phyloP scores from a whole-genome alignment of 148 eudicot genomes.

The Rhododendron griersonianum region DNA sequence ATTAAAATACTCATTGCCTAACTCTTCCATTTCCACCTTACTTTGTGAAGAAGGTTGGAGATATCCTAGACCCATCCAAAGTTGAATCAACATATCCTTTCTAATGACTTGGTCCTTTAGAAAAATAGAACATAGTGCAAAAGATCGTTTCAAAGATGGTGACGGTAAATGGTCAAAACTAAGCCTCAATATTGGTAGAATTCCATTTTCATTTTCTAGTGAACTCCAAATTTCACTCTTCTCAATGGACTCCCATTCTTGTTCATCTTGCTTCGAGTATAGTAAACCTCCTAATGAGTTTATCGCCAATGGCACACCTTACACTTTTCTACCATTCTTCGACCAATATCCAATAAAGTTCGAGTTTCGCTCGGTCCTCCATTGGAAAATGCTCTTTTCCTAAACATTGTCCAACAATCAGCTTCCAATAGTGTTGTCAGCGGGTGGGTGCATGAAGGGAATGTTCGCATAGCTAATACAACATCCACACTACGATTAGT shows the following conservation, averaged over 20 bases:
- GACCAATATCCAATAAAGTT: background rate
- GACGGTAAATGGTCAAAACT: constrained; percentile 14
- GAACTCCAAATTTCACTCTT: background rate
- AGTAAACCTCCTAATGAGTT: constrained; percentile 11
- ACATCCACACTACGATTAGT: background rate
- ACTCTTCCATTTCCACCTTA: background rate
- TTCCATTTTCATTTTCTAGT: background rate
- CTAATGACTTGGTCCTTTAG: background rate
- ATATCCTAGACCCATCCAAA: background rate
- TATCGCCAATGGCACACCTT: constrained; percentile 18
- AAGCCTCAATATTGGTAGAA: background rate
- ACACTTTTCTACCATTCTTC: background rate
- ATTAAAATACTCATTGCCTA: background rate
- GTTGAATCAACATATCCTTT: background rate
- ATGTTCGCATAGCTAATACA: background rate
- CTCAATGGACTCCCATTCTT: constrained; percentile 6
- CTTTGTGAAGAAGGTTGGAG: background rate
- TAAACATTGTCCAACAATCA: background rate
- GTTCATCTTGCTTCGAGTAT: background rate
- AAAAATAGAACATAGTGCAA: constrained; percentile 4
- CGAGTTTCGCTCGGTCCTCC: background rate
- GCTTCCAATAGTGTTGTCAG: background rate
- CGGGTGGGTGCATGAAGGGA: background rate
- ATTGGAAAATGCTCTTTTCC: background rate
- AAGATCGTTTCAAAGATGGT: constrained; percentile 15